Conservation (phyloP, 1,284 basidiomycete species). For the Pyrrhoderma lamaoense region DNA sequence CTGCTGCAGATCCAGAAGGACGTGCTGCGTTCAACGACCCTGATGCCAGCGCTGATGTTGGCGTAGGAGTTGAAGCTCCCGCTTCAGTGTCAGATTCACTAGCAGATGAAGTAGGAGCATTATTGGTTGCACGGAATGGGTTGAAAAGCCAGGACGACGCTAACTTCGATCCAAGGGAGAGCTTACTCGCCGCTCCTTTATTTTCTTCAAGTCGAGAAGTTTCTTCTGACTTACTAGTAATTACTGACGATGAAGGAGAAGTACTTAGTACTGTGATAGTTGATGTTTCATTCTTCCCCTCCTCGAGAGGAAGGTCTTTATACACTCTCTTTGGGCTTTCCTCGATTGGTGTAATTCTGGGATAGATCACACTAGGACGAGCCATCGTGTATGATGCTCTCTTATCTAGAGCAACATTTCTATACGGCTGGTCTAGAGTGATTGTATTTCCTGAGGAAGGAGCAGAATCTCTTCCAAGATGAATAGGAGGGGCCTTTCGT, state of each 20-base stretch:
- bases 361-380: constrained; percentile 37
- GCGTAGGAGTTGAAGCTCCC: constrained; percentile 18
- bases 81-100: constrained; percentile 2
- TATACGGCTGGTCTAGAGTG: constrained; percentile 27
- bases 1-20: constrained; percentile 24
- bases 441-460: constrained; percentile 16
- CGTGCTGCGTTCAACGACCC: background rate
- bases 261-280: constrained; percentile 35
- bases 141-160: constrained; percentile 70
- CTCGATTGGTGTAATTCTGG: constrained; percentile 54
- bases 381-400: constrained; percentile 31
- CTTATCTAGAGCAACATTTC: constrained; percentile 31
- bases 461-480: constrained; percentile 13
- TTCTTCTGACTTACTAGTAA: constrained; percentile 26
- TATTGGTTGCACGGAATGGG: constrained; percentile 44
- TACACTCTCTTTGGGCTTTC: constrained; percentile 52
- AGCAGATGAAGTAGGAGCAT: background rate
- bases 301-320: constrained; percentile 42
- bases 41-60: background rate
- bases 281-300: constrained; percentile 5
- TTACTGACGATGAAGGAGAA: constrained; percentile 65
- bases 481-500: constrained; percentile 24
- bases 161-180: constrained; percentile 46
- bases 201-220: constrained; percentile 4
- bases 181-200: constrained; percentile 15